These are phyloP conservation scores for Termitomyces sp. DNA, from an alignment of 768 basidiomycete species.

Conservation along the genomic window DNA sequence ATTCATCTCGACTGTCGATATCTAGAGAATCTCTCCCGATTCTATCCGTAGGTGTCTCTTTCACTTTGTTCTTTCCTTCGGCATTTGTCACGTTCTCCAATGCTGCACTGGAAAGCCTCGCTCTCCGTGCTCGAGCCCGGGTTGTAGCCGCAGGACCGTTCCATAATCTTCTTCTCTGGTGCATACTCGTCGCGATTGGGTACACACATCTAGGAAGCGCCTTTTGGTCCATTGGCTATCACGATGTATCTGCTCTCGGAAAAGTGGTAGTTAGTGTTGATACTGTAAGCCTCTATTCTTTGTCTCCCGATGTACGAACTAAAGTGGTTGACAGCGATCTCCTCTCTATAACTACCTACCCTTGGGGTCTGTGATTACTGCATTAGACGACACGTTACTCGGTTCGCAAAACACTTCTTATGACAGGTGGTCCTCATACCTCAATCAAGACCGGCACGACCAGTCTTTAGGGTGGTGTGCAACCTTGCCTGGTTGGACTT, in stretches of 20 bases:
- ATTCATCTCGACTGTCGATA: background rate
- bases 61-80: constrained; percentile 65
- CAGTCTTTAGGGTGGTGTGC: constrained; percentile 61
- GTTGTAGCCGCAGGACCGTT: constrained; percentile 73
- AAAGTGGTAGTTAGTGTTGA: constrained; percentile 53
- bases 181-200: constrained; percentile 36
- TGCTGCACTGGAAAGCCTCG: constrained; percentile 33
- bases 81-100: constrained; percentile 67
- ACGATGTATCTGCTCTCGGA: constrained; percentile 48
- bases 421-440: constrained; percentile 46
- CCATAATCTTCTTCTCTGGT: constrained; percentile 68
- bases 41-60: constrained; percentile 53
- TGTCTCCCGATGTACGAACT: background rate
- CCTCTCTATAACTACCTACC: constrained; percentile 54
- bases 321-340: constrained; percentile 44
- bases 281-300: constrained; percentile 34
- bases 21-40: constrained; percentile 64
- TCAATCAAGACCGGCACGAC: constrained; percentile 22
- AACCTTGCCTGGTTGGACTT: constrained; percentile 12
- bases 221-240: constrained; percentile 41
- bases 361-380: constrained; percentile 55
- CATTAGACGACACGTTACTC: constrained; percentile 60
- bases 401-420: constrained; percentile 19
- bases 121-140: constrained; percentile 44
- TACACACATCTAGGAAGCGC: constrained; percentile 26